These are phyloP conservation scores for Mucor circinelloides DNA, from an alignment of 371 early-diverging fungal genomes.

Conservation along the genomic window DNA sequence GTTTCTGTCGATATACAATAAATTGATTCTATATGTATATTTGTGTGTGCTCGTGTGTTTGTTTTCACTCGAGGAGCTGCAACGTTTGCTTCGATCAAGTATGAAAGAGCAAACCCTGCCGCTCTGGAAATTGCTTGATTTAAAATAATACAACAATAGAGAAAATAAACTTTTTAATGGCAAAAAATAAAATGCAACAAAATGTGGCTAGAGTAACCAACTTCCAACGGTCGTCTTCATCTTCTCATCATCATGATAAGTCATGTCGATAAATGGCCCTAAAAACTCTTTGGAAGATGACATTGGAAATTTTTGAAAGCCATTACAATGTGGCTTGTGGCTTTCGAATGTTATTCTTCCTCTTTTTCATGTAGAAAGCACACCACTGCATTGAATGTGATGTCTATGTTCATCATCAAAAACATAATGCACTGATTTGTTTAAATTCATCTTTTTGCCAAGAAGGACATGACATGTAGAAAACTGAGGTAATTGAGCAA, in stretches of 20 bases:
- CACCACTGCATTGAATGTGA: background rate
- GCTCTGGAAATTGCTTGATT: too few species aligned
- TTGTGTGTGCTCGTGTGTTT: too few species aligned
- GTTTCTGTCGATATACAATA: background rate
- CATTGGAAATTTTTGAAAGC: background rate
- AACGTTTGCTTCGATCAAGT: too few species aligned
- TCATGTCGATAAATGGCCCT: background rate
- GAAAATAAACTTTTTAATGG: background rate
- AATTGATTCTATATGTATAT: background rate
- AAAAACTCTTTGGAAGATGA: background rate
- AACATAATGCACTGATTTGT: background rate
- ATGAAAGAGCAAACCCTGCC: too few species aligned
- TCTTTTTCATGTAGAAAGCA: background rate
- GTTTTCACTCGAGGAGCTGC: too few species aligned
- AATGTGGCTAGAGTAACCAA: background rate
- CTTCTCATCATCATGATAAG: background rate
- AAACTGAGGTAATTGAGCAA: background rate
- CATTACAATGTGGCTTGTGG: background rate
- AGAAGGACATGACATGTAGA: background rate
- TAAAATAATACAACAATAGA: background rate
- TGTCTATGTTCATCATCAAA: background rate
- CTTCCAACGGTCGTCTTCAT: background rate
- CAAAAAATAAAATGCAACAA: background rate
- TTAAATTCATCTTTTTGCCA: background rate
- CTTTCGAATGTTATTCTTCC: background rate